Base-by-base conservation (phyloP, 805 yeast genomes). In the Sungouiella blattae region DNA sequence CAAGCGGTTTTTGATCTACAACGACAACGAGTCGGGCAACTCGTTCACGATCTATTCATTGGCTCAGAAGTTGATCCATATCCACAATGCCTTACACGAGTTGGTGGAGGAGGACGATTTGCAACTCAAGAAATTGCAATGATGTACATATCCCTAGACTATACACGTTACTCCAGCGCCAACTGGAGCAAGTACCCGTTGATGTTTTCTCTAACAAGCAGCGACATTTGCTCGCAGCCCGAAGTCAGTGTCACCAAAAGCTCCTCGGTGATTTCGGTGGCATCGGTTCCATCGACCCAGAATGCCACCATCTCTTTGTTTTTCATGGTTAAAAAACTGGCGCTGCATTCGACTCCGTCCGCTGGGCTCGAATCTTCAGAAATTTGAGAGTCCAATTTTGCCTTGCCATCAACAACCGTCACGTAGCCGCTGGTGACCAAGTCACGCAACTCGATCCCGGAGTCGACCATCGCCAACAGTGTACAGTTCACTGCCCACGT, bases 391-490 rank as follows among this genome's bases (percentile, higher is more conserved):
- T 46, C 50, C 16, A 35, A 27, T 8, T 43, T 35, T 1, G 49
- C 35, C 14, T 37, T 35, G 9, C 43, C 47, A 3, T 31, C 27
- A n/a, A 33, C 30, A 15, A 52, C 38, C 21, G 41, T 41, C n/a
- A 66, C 62, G 42, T 69, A 71, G 1, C 87, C 84, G 42, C 82
- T 71, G 6, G 87, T 75, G 1, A 88, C 89, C 41, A 88, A 64
- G 51, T 89, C 95, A 36, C 75, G 68, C 18, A 87, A 55, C 49
- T 89, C 94, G 18, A 91, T 78, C 6, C 88, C 88, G 0, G 96
- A 82, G 58, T 93, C 93, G 0, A 85, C 79, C 37, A 93, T 58
- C 0, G 96, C 95, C 33, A 87, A 55, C 3, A 84, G 76, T 0
- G 85, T 71, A 25, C 79, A 72, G 44, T 79, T 80, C n/a, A 77